Evolutionary conservation across 139 green algal genomes (phyloP).

Genomic region (Edaphochlamys debaryana): DNA sequence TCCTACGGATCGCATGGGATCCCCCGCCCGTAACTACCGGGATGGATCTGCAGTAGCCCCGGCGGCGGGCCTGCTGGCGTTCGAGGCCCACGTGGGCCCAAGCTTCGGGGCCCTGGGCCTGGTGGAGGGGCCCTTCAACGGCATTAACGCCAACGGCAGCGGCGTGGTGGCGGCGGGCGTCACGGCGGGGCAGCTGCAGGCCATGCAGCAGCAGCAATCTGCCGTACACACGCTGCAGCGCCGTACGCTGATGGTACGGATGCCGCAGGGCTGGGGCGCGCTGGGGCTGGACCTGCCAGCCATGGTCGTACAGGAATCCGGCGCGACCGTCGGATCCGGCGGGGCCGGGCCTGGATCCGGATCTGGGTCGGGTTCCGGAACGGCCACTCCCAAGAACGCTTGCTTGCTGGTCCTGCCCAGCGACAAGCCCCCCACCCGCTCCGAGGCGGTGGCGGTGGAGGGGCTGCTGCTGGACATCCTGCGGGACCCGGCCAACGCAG

Average conservation of each 20-base stretch:
- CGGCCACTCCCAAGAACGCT: background rate
- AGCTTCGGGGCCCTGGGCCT: conserved; percentile 18
- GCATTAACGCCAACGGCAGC: background rate
- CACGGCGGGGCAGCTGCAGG: conserved; percentile 1
- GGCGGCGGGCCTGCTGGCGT: conserved; percentile 25
- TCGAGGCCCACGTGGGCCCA: conserved; percentile 12
- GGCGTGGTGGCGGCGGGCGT: background rate
- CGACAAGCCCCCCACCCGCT: conserved; percentile 57
- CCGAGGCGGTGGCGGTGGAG: conserved; percentile 45
- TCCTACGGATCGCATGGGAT: background rate
- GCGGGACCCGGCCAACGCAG: conserved; percentile 38
- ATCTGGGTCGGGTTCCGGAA: no score
- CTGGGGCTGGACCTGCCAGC: conserved; percentile 50
- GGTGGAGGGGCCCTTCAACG: background rate
- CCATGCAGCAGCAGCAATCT: background rate
- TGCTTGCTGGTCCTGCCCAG: conserved; percentile 73
- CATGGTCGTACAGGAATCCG: conserved; percentile 40
- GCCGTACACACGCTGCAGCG: conserved; percentile 36
- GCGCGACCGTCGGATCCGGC: no score
- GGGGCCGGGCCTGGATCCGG: no score
- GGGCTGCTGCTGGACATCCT: conserved; percentile 58
- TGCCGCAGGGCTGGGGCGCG: conserved; percentile 18
- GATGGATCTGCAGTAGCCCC: background rate
- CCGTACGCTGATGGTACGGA: conserved; percentile 24
- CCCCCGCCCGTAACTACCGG: background rate